Base-by-base conservation (phyloP, 1,139 yeast species). In the Insectozyma bohioensis region DNA sequence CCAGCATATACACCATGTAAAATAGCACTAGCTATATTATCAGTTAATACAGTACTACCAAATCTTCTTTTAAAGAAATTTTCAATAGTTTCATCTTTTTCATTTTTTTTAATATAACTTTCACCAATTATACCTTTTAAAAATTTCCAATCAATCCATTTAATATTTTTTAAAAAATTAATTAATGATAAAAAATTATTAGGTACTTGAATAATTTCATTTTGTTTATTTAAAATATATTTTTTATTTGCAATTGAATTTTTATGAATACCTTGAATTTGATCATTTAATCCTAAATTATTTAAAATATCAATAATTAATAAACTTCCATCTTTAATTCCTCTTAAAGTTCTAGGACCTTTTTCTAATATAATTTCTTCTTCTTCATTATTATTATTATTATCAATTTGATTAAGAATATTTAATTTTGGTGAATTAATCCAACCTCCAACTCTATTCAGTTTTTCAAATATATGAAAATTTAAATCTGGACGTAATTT, bases 1-100 rank as follows among this genome's bases (percentile, higher is more conserved):
- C 95, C 97, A 4, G 95, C 97, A 54, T 88, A 92, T 2, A 92
- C 80, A 1, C 98, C 98, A 50, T 88, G 88, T 51, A 84, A 65
- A 4, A 90, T 62, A 0, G 96, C 97, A 54, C 95, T 85, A 12
- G 84, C 58, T 10, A 92, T 60, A 36, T 85, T 79, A 31, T 76
- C 74, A 2, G 86, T 72, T 5, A 87, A 42, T 2, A 56, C 52
- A 5, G 70, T 65, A 13, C 49, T 52, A 3, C 90, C 88, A 49
- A 88, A 81, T 38, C 97, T 61, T 43, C 97, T 64, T 2, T 64
- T 51, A 24, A 90, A 56, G 49, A 88, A 86, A 2, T 72, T 62
- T 30, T 75, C 81, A 1, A 90, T 80, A 4, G 83, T 67, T 58
- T 90, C 97, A 51, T 90, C 97, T 4, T 54, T 42, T 7, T 40